Percentiles rank a stretch among this genome's conserved stretches.
phyloP scores from a whole-genome alignment of 441 rosid species.

The Gossypium schwendimanii region DNA sequence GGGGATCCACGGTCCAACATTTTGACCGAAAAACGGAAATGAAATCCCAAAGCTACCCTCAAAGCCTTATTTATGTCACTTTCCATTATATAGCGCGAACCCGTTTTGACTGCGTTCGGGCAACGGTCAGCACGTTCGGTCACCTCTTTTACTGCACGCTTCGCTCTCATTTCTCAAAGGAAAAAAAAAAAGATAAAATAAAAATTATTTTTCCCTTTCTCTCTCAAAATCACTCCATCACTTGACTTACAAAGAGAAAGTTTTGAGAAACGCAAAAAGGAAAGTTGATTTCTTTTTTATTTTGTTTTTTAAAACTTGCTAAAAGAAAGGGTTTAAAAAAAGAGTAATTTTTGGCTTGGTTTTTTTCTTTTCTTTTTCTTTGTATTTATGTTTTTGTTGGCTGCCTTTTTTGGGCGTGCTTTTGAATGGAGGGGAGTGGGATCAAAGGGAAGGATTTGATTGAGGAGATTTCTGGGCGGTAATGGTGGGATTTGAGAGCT shows the following conservation, averaged over 20 bases:
- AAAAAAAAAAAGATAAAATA: neutral
- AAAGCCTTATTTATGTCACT: slow-evolving; percentile 36
- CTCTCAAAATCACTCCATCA: slow-evolving; percentile 19
- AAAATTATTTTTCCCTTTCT: slow-evolving; percentile 4
- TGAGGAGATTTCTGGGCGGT: slow-evolving; percentile 20
- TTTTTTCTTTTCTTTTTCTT: neutral
- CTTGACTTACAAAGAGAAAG: slow-evolving; percentile 20
- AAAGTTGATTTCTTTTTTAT: slow-evolving; percentile 16
- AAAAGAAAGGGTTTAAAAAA: slow-evolving; percentile 1
- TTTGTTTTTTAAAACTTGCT: neutral
- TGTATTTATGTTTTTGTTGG: slow-evolving; percentile 10
- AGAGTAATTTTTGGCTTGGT: slow-evolving; percentile 4
- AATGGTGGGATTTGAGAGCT: slow-evolving; percentile 24
- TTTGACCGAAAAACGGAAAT: neutral
- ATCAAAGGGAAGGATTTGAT: slow-evolving; percentile 24
- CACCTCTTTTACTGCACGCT: slow-evolving; percentile 23
- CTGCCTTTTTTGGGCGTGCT: slow-evolving; percentile 23
- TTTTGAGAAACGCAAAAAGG: slow-evolving; percentile 23
- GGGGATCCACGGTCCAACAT: neutral
- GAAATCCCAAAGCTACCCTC: slow-evolving; percentile 10
- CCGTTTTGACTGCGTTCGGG: slow-evolving; percentile 52
- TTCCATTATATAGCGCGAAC: slow-evolving; percentile 36
- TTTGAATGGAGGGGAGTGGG: slow-evolving; percentile 19
- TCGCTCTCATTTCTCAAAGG: neutral
- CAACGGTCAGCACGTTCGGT: slow-evolving; percentile 46